These are phyloP conservation scores for Capsicum rhomboideum DNA, from an alignment of 257 asterid genomes.

Conservation along the genomic window DNA sequence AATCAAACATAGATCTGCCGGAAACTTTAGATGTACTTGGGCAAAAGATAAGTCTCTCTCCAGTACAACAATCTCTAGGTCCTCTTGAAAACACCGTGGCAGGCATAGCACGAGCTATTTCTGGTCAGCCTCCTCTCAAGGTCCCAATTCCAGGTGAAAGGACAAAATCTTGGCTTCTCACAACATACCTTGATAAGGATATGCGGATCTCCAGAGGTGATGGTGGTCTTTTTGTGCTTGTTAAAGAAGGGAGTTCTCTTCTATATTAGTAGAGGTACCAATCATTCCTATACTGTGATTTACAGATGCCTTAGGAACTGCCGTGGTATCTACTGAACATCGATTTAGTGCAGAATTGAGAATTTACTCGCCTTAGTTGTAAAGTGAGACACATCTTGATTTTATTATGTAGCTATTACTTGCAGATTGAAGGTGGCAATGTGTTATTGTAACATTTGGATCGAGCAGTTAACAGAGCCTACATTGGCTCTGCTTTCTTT, in stretches of 20 bases:
- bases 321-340: background rate
- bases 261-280: slow-evolving; percentile 21
- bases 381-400: background rate
- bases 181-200: slow-evolving; percentile 83
- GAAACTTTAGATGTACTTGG: slow-evolving; percentile 59
- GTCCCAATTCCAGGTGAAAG: slow-evolving; percentile 73
- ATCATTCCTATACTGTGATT: background rate
- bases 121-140: slow-evolving; percentile 84
- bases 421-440: background rate
- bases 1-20: slow-evolving; percentile 77
- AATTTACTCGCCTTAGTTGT: background rate
- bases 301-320: background rate
- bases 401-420: background rate
- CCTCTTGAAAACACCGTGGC: slow-evolving; percentile 65
- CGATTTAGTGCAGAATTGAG: background rate
- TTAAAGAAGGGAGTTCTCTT: slow-evolving; percentile 82
- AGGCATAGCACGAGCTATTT: slow-evolving; percentile 57
- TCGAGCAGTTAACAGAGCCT: background rate
- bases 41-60: slow-evolving; percentile 60
- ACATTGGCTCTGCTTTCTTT: background rate
- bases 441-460: background rate
- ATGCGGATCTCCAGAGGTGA: slow-evolving; percentile 89
- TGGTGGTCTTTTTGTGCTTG: slow-evolving; percentile 92
- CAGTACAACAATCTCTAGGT: slow-evolving; percentile 52
- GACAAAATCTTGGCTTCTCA: slow-evolving; percentile 72